Percentiles rank a stretch among this genome's conserved stretches.
Conservation (phyloP, 805 yeast genomes). For the Kodamaea restingae region DNA sequence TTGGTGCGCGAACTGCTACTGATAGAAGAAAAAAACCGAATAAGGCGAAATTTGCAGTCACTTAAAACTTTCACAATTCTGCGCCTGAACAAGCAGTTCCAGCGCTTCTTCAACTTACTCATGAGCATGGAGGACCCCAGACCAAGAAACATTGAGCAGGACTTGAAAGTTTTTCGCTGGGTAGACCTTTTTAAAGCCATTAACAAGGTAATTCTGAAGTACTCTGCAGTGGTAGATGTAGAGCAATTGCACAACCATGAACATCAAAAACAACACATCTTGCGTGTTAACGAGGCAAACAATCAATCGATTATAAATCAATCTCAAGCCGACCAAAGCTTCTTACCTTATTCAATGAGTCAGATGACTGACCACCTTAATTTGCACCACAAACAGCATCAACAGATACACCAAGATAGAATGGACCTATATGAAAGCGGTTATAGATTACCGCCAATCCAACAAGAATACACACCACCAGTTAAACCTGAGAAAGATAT, state of each 20-base stretch:
- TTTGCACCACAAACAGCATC: not conserved
- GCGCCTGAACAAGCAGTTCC: conserved; percentile 31
- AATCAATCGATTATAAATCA: too few relatives aligned
- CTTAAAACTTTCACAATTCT: conserved; percentile 59
- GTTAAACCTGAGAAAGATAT: too few relatives aligned
- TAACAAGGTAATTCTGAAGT: conserved; percentile 55
- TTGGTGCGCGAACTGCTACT: conserved; percentile 52
- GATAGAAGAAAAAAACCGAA: conserved; percentile 67
- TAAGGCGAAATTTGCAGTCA: conserved; percentile 62
- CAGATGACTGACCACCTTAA: conserved; percentile 5
- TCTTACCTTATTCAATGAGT: too few relatives aligned
- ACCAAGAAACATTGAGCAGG: conserved; percentile 69
- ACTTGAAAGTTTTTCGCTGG: conserved; percentile 67
- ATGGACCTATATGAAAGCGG: not conserved
- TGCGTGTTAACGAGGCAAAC: not conserved
- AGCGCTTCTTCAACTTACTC: conserved; percentile 35
- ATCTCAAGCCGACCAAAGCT: too few relatives aligned
- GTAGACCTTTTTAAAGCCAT: conserved; percentile 48
- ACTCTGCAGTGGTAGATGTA: conserved; percentile 15
- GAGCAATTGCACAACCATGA: not conserved
- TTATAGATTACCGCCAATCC: too few relatives aligned
- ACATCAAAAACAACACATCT: not conserved
- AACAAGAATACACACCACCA: too few relatives aligned
- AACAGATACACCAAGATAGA: conserved; percentile 1
- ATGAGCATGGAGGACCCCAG: conserved; percentile 62